Conservation (phyloP, 805 yeast species). For the Barnettozyma vustinii region DNA sequence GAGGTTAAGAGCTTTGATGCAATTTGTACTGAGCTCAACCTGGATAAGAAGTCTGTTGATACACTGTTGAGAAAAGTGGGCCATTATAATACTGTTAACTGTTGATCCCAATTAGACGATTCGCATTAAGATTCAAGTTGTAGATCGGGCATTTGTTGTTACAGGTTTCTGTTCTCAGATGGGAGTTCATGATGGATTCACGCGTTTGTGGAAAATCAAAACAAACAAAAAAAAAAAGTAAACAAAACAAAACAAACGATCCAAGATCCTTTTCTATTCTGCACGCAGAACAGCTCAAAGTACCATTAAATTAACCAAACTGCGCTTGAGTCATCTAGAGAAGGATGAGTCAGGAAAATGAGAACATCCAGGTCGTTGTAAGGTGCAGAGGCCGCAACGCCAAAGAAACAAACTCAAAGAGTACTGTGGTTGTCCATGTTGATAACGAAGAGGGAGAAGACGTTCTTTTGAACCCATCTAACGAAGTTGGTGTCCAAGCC, state of each 20-base stretch:
- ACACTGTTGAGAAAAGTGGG: constrained; percentile 40
- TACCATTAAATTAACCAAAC: not conserved
- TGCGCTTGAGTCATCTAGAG: not conserved
- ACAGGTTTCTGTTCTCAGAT: too few relatives aligned
- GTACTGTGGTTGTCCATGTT: constrained; percentile 56
- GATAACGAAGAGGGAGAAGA: constrained; percentile 42
- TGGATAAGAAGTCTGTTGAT: constrained; percentile 52
- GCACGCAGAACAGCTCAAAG: not conserved
- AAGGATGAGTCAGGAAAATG: constrained; percentile 26
- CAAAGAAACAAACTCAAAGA: constrained; percentile 50
- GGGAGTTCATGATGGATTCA: not conserved
- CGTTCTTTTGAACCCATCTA: constrained; percentile 40
- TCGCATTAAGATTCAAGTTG: not conserved
- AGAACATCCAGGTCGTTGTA: constrained; percentile 57
- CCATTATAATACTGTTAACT: constrained; percentile 42
- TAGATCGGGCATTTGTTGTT: not conserved
- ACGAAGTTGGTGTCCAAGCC: constrained; percentile 34
- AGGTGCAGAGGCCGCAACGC: constrained; percentile 59
- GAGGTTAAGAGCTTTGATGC: constrained; percentile 55
- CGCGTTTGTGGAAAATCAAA: not conserved
- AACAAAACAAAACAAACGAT: not conserved
- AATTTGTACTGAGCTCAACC: constrained; percentile 64
- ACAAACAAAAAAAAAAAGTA: not conserved
- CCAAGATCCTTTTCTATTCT: not conserved
- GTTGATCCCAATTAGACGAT: not conserved